Evolutionary conservation across 2,329 filamentous ascomycete species (phyloP).

Genomic region (Blastomyces parvus): DNA sequence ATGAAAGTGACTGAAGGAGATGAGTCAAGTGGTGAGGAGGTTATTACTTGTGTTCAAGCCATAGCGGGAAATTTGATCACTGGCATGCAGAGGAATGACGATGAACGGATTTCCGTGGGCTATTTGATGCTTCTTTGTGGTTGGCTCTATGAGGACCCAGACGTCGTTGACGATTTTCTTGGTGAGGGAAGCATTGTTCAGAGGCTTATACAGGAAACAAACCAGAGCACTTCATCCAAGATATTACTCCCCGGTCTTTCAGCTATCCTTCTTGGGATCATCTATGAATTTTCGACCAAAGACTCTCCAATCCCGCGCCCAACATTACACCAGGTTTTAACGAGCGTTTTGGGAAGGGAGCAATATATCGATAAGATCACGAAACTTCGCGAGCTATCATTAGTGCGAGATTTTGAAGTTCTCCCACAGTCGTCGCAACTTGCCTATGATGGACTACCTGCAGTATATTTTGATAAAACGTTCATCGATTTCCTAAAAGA

Average conservation of each 20-base stretch:
- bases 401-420: conserved; percentile 84
- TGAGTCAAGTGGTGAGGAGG: conserved; percentile 80
- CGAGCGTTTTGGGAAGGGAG: conserved; percentile 69
- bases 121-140: conserved; percentile 82
- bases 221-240: conserved; percentile 51
- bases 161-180: conserved; percentile 86
- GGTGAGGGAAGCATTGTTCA: conserved; percentile 89
- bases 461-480: conserved; percentile 73
- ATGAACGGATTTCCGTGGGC: conserved; percentile 69
- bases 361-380: conserved; percentile 75
- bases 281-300: conserved; percentile 96
- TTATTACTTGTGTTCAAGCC: conserved; percentile 85
- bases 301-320: conserved; percentile 82
- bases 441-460: conserved; percentile 51
- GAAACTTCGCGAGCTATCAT: conserved; percentile 64
- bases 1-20: conserved; percentile 84
- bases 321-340: conserved; percentile 69
- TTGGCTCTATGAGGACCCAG: conserved; percentile 87
- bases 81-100: conserved; percentile 64
- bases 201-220: conserved; percentile 66
- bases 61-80: conserved; percentile 77
- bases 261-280: conserved; percentile 71
- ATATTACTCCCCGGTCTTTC: conserved; percentile 70
- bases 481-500: conserved; percentile 96
- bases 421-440: conserved; percentile 58